Evolutionary conservation across 306 rosid species (phyloP).

Genomic region (Citrullus colocynthis): DNA sequence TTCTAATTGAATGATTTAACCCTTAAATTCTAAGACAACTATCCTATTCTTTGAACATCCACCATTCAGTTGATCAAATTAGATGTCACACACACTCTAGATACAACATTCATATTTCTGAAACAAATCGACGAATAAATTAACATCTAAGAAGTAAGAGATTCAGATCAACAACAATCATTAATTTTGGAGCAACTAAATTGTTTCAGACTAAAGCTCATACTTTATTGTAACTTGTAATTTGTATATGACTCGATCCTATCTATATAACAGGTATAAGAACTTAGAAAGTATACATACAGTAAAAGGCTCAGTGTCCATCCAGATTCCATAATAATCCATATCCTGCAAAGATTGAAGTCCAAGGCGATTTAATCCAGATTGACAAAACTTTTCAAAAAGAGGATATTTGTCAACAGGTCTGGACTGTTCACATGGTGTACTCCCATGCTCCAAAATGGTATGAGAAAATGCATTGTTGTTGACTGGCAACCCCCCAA

Average conservation of each 20-base stretch:
- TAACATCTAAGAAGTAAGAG: not conserved
- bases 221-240: not conserved
- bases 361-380: conserved; percentile 67
- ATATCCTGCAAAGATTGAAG: conserved; percentile 30
- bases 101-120: not conserved
- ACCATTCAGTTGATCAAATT: not conserved
- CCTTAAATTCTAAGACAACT: not conserved
- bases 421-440: conserved; percentile 21
- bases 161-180: not conserved
- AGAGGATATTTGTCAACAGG: conserved; percentile 22
- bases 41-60: not conserved
- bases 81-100: not conserved
- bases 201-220: not conserved
- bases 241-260: not conserved
- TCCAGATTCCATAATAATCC: conserved; percentile 49
- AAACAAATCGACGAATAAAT: not conserved
- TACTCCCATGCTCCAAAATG: conserved; percentile 17
- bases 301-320: conserved; percentile 46
- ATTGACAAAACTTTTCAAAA: conserved; percentile 46
- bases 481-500: conserved; percentile 9
- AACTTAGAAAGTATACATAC: not conserved
- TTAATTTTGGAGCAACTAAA: not conserved
- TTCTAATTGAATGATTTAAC: not conserved
- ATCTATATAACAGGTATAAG: not conserved
- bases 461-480: conserved; percentile 13